Percentiles rank a stretch among this genome's conserved stretches.
Evolutionary conservation across 192 early-diverging fungal genomes (phyloP).

Genomic region (Linnemannia zychae): DNA sequence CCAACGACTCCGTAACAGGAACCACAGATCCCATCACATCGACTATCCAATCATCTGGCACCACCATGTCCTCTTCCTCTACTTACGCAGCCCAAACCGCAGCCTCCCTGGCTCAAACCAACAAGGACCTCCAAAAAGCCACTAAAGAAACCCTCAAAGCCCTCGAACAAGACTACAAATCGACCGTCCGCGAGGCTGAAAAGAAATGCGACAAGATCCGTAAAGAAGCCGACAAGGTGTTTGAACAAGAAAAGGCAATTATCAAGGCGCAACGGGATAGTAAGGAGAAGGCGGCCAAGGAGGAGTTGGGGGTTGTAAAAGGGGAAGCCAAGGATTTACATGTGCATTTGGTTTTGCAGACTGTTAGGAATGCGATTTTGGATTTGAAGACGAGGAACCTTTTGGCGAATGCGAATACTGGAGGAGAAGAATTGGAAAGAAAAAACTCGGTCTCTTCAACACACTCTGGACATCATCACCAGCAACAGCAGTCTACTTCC

Average conservation of each 20-base stretch:
- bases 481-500: not conserved
- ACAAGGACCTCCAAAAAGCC: constrained; percentile 20
- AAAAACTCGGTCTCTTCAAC: not conserved
- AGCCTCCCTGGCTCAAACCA: not conserved
- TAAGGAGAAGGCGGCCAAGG: constrained; percentile 38
- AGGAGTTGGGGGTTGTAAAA: constrained; percentile 27
- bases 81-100: not conserved
- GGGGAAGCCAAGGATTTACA: constrained; percentile 30
- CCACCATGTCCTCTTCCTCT: not conserved
- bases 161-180: constrained; percentile 44
- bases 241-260: constrained; percentile 25
- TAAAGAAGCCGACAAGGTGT: constrained; percentile 37
- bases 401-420: not conserved
- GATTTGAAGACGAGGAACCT: constrained; percentile 39
- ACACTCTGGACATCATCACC: not conserved
- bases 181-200: constrained; percentile 34
- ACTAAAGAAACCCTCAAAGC: constrained; percentile 27
- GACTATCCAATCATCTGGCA: not conserved
- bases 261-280: constrained; percentile 24
- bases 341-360: constrained; percentile 26
- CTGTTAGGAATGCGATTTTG: constrained; percentile 31
- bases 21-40: not conserved
- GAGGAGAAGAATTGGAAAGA: not conserved
- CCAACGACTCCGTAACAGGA: not conserved
- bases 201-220: constrained; percentile 32